Conservation (phyloP, 2,329 filamentous ascomycete species). For the Pseudocercospora crystallina region DNA sequence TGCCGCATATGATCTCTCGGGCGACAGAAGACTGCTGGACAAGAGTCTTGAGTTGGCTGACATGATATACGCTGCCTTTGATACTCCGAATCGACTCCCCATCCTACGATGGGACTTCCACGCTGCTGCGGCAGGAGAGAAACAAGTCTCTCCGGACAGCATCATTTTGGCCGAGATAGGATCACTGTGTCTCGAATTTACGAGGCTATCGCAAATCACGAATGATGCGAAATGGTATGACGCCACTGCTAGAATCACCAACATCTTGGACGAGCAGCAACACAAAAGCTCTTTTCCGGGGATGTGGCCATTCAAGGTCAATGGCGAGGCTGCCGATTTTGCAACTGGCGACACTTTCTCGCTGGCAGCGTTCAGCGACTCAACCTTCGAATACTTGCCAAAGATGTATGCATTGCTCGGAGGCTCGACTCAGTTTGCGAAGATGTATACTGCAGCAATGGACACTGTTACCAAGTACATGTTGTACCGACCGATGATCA, state of each 20-base stretch:
- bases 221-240: slow-evolving; percentile 62
- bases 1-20: slow-evolving; percentile 68
- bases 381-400: slow-evolving; percentile 36
- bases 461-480: slow-evolving; percentile 48
- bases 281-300: slow-evolving; percentile 58
- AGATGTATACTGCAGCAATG: slow-evolving; percentile 49
- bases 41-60: slow-evolving; percentile 66
- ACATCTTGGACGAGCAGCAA: slow-evolving; percentile 57
- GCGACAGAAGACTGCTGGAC: slow-evolving; percentile 52
- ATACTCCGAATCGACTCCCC: slow-evolving; percentile 68
- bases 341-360: slow-evolving; percentile 31
- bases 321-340: slow-evolving; percentile 41
- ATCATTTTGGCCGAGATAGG: slow-evolving; percentile 55
- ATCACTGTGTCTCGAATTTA: slow-evolving; percentile 62
- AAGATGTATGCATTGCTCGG: slow-evolving; percentile 33
- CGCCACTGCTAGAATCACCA: slow-evolving; percentile 58
- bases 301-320: slow-evolving; percentile 60
- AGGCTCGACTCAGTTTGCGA: slow-evolving; percentile 39
- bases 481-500: slow-evolving; percentile 45
- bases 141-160: slow-evolving; percentile 33
- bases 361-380: slow-evolving; percentile 37
- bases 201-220: slow-evolving; percentile 63
- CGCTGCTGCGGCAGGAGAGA: slow-evolving; percentile 27
- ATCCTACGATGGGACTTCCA: slow-evolving; percentile 59
- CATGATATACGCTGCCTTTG: slow-evolving; percentile 65